Conservation (phyloP, 2,329 filamentous ascomycete genomes). For the Diaporthe ilicicola region DNA sequence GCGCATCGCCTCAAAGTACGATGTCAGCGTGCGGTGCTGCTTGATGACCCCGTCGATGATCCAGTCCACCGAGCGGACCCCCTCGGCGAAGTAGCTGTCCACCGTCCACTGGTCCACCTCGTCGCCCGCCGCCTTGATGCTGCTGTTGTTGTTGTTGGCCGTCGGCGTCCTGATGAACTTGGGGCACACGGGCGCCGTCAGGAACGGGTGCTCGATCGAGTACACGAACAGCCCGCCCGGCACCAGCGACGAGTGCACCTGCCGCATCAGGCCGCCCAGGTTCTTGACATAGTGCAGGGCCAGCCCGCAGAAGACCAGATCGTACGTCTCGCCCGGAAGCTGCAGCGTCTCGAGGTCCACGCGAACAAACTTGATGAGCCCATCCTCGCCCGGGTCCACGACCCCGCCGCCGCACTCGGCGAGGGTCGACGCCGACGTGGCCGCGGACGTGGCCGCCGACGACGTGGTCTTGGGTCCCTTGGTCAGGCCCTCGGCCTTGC, state of each 20-base stretch:
- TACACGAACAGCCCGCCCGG: constrained; percentile 51
- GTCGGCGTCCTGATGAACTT: constrained; percentile 36
- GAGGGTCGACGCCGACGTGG: background rate
- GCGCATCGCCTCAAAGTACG: constrained; percentile 49
- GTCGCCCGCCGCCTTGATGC: constrained; percentile 23
- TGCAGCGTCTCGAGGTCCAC: constrained; percentile 46
- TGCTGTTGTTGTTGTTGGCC: background rate
- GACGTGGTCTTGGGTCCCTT: constrained; percentile 25
- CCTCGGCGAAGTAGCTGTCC: constrained; percentile 52
- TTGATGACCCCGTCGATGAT: constrained; percentile 52
- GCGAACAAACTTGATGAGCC: constrained; percentile 42
- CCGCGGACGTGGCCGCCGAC: constrained; percentile 7
- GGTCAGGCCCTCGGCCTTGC: constrained; percentile 44
- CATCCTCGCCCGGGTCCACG: constrained; percentile 1
- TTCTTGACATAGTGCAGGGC: constrained; percentile 51
- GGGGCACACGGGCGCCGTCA: constrained; percentile 49
- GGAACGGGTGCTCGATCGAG: constrained; percentile 57
- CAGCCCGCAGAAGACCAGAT: constrained; percentile 51
- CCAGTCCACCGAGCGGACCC: constrained; percentile 51
- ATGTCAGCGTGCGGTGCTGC: constrained; percentile 55
- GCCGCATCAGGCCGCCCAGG: constrained; percentile 42
- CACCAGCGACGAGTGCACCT: constrained; percentile 44
- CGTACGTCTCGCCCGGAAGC: constrained; percentile 41
- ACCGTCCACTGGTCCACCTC: constrained; percentile 51
- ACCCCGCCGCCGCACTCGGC: constrained; percentile 32